Evolutionary conservation across 495 filamentous ascomycete genomes (phyloP), one percentile per base, ranked within the genome.

Genomic region (Penicillium tannophilum): DNA sequence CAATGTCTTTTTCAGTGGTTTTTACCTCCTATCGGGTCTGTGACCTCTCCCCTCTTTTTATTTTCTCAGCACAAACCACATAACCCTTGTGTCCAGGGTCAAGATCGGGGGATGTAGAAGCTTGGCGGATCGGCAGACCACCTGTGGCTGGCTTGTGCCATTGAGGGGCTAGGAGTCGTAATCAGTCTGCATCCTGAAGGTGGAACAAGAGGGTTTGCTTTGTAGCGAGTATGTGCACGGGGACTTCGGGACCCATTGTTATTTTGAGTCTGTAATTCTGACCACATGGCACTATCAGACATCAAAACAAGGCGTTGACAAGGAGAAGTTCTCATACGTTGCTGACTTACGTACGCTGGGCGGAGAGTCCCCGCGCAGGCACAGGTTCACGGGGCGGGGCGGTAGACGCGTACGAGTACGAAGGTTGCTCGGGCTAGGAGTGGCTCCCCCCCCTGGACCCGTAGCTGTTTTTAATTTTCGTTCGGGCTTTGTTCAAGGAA

Each of bases 331-430:
- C 4, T 14, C 33, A 54, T 62, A 56, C 65, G 59, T 62, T 47
- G 52, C 45, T 43, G 28, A 50, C 59, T 65, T 62, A 63, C 66
- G 60, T 65, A 68, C 23, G 58, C 51, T 36, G 52, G 45, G 59
- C 64, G 61, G 65, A 64, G 49, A 56, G 60, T 54, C 52, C 60
- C 41, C 43, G 65, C 52, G 49, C 53, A 61, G 56, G 2, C 20
- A 23, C 20, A 28, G 19, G 35, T 62, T 49, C 42, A 46, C 48
- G 64, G 66, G 58, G 66, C 61, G 64, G 67, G 67, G 64, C 67
- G 67, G 62, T 52, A 44, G 54, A 63, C 58, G 61, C 62, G 56
- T 67, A 68, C 65, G 67, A 70, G 63, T 70, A 70, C 67, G 67
- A 70, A 16, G 26, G 51, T 49, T 23, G 63, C 50, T 60, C 63